These are phyloP conservation scores for Botrytis tulipae DNA, from an alignment of 2,329 filamentous ascomycete species.

Conservation along the genomic window DNA sequence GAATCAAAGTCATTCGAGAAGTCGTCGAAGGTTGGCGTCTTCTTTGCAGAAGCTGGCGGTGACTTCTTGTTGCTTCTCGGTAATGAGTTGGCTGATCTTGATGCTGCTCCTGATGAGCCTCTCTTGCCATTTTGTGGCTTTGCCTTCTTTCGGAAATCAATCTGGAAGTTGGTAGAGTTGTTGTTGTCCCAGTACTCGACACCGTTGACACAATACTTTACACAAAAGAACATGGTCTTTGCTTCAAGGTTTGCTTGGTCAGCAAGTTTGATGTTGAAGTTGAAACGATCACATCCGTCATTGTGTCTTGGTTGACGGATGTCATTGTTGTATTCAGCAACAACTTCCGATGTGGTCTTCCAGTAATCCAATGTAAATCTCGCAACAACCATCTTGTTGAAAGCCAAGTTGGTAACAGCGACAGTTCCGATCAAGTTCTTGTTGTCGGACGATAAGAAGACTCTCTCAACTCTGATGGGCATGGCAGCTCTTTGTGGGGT, in stretches of 20 bases:
- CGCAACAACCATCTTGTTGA: conserved; percentile 84
- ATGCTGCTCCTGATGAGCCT: conserved; percentile 49
- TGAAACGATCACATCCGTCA: conserved; percentile 80
- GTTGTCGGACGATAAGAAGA: conserved; percentile 85
- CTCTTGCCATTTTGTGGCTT: conserved; percentile 60
- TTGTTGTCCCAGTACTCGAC: conserved; percentile 98
- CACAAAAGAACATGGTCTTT: conserved; percentile 90
- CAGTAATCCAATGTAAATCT: conserved; percentile 97
- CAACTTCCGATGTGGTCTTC: conserved; percentile 96
- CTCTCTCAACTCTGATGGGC: conserved; percentile 77
- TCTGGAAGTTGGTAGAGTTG: conserved; percentile 78
- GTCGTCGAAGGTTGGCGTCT: conserved; percentile 62
- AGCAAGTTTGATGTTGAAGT: conserved; percentile 88
- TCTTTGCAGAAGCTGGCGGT: conserved; percentile 48
- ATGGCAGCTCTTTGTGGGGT: conserved; percentile 58
- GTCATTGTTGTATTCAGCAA: conserved; percentile 82
- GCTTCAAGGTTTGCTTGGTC: conserved; percentile 88
- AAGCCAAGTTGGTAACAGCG: conserved; percentile 83
- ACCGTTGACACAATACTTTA: conserved; percentile 81
- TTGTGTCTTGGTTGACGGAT: conserved; percentile 64
- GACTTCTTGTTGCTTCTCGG: conserved; percentile 64
- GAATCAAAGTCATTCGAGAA: conserved; percentile 56
- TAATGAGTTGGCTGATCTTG: conserved; percentile 53
- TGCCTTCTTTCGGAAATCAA: conserved; percentile 84
- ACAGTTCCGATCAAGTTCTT: conserved; percentile 81